Conservation (phyloP, 306 rosid genomes). For the Lablab purpureus region DNA sequence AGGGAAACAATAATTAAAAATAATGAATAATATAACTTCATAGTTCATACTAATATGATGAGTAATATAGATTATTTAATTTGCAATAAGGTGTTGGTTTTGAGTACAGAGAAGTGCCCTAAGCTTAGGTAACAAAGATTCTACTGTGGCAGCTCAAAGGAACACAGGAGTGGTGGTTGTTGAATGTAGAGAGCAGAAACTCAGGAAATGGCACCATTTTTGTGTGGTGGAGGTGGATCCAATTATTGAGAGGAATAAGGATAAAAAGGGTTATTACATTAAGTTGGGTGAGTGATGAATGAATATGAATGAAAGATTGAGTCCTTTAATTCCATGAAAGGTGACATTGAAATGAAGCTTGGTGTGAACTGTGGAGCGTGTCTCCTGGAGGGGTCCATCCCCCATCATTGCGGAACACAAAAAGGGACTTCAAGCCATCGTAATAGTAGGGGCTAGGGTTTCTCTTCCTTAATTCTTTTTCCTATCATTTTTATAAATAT, state of each 20-base stretch:
- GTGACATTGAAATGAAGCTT: slow-evolving; percentile 36
- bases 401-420: slow-evolving; percentile 38
- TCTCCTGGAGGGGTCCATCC: slow-evolving; percentile 36
- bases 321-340: slow-evolving; percentile 35
- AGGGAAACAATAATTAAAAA: too few relatives aligned
- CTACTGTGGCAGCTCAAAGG: too few relatives aligned
- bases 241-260: slow-evolving; percentile 18
- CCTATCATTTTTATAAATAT: background rate
- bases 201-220: background rate
- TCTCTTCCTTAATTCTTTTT: background rate
- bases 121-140: too few relatives aligned
- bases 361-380: slow-evolving; percentile 41
- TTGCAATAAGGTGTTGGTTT: too few relatives aligned
- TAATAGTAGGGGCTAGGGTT: background rate
- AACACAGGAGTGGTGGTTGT: too few relatives aligned
- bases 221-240: slow-evolving; percentile 25
- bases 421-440: background rate
- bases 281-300: background rate
- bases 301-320: slow-evolving; percentile 27
- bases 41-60: too few relatives aligned
- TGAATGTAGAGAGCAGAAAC: background rate
- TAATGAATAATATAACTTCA: too few relatives aligned
- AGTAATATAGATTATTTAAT: too few relatives aligned
- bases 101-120: too few relatives aligned
- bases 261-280: background rate